phyloP scores from a whole-genome alignment of 2,329 filamentous ascomycete species.

The Phoma sp. region DNA sequence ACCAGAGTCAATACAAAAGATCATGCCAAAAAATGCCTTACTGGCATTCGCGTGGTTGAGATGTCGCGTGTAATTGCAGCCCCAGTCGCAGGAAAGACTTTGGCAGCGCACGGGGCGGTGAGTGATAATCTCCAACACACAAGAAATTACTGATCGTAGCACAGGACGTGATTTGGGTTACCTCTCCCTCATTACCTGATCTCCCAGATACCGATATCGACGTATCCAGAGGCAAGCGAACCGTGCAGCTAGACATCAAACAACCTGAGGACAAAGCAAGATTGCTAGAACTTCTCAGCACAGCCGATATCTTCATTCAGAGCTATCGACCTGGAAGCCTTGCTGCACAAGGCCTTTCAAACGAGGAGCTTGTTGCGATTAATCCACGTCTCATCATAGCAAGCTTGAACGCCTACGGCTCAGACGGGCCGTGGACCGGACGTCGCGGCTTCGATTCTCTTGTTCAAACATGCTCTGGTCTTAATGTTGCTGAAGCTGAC shows the following conservation, averaged over 20 bases:
- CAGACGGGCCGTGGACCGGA: constrained; percentile 53
- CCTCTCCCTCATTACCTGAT: constrained; percentile 52
- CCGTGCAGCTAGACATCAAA: constrained; percentile 56
- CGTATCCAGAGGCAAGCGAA: constrained; percentile 57
- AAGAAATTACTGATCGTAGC: neutral
- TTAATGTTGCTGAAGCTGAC: constrained; percentile 63
- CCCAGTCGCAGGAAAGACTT: constrained; percentile 50
- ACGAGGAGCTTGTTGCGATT: constrained; percentile 45
- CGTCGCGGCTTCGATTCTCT: constrained; percentile 63
- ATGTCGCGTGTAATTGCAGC: constrained; percentile 55
- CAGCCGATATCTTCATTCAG: constrained; percentile 61
- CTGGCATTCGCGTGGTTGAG: constrained; percentile 51
- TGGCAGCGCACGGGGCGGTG: constrained; percentile 53
- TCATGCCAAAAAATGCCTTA: constrained; percentile 42
- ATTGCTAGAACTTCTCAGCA: constrained; percentile 52
- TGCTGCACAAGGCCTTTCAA: constrained; percentile 51
- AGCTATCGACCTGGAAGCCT: constrained; percentile 60
- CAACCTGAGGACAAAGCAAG: constrained; percentile 49
- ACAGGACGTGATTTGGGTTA: constrained; percentile 54
- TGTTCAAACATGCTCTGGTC: constrained; percentile 61
- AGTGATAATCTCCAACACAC: neutral
- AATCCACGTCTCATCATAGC: constrained; percentile 58
- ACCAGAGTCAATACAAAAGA: neutral
- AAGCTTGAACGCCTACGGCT: constrained; percentile 61
- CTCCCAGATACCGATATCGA: constrained; percentile 49